A percentile compares a stretch with the other conserved stretches of the same genome.
phyloP scores from a whole-genome alignment of 176 grass and related monocot genomes.

The Bothriochloa decipiens region DNA sequence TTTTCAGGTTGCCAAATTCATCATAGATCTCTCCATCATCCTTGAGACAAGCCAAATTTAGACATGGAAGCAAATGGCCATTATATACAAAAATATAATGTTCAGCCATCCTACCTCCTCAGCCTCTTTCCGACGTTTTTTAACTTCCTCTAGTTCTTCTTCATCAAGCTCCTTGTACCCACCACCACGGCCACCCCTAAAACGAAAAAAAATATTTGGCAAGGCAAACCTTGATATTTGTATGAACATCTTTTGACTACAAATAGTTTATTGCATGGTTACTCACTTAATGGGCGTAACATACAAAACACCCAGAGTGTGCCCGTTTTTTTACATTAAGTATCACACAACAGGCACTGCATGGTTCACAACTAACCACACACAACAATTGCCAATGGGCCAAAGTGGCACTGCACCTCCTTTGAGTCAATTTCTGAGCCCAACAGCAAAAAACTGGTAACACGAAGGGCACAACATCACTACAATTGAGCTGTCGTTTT shows the following conservation, averaged over 20 bases:
- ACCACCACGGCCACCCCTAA: conserved; percentile 89
- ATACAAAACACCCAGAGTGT: not conserved
- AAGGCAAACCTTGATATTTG: not conserved
- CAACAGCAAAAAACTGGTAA: not conserved
- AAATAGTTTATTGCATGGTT: not conserved
- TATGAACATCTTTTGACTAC: not conserved
- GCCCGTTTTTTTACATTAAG: not conserved
- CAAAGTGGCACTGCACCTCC: not conserved
- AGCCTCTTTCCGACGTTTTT: conserved; percentile 75
- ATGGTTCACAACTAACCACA: conserved; percentile 1
- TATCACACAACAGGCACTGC: not conserved
- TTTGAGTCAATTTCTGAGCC: not conserved
- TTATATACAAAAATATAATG: not conserved
- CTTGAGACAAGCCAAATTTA: conserved; percentile 53
- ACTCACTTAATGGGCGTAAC: not conserved
- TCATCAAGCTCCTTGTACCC: conserved; percentile 98
- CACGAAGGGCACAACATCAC: not conserved
- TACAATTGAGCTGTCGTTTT: not conserved
- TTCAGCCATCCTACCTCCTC: conserved; percentile 71
- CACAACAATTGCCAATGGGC: not conserved
- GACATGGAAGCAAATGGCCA: conserved; percentile 22
- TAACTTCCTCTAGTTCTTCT: conserved; percentile 97
- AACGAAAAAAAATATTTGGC: not conserved
- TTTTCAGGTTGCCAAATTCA: conserved; percentile 99
- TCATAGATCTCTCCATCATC: conserved; percentile 99